Evolutionary conservation across 2,329 filamentous ascomycete species (phyloP).

Genomic region (Clonostachys solani): DNA sequence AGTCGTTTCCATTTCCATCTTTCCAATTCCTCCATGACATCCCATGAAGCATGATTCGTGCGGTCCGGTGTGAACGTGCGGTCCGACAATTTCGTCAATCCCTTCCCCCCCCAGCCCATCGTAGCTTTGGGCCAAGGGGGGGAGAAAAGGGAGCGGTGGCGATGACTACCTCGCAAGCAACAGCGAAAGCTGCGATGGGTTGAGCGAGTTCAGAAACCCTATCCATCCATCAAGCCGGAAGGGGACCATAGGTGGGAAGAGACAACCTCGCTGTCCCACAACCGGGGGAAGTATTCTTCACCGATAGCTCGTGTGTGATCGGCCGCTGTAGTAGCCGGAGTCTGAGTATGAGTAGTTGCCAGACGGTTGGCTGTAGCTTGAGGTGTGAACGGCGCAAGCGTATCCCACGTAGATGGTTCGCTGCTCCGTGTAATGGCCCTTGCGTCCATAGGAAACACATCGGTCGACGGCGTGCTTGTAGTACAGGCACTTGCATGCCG

Average conservation of each 20-base stretch:
- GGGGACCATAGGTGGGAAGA: slow-evolving; percentile 21
- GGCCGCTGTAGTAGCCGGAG: slow-evolving; percentile 48
- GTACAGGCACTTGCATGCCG: slow-evolving; percentile 83
- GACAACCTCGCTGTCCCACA: too few species aligned
- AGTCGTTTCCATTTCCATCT: too few species aligned
- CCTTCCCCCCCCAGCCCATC: not conserved
- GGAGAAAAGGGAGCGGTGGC: slow-evolving; percentile 1
- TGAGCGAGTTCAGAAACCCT: slow-evolving; percentile 40
- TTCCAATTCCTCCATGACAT: too few species aligned
- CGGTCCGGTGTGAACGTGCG: too few species aligned
- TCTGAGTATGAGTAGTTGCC: slow-evolving; percentile 41
- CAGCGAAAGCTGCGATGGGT: slow-evolving; percentile 43
- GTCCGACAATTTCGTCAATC: too few species aligned
- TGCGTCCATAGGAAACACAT: slow-evolving; percentile 70
- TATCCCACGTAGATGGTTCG: slow-evolving; percentile 81
- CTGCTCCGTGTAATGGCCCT: slow-evolving; percentile 67
- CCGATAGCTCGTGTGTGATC: slow-evolving; percentile 40
- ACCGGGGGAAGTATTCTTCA: slow-evolving; percentile 52
- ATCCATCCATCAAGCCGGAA: slow-evolving; percentile 43
- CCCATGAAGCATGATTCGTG: too few species aligned
- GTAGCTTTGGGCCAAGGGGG: not conserved
- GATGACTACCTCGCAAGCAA: slow-evolving; percentile 22
- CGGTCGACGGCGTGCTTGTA: slow-evolving; percentile 83
- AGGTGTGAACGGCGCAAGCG: slow-evolving; percentile 57
- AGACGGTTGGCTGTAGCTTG: slow-evolving; percentile 30